These are phyloP conservation scores for Aspergillus biplanus DNA, from an alignment of 495 filamentous ascomycete species.

Conservation along the genomic window DNA sequence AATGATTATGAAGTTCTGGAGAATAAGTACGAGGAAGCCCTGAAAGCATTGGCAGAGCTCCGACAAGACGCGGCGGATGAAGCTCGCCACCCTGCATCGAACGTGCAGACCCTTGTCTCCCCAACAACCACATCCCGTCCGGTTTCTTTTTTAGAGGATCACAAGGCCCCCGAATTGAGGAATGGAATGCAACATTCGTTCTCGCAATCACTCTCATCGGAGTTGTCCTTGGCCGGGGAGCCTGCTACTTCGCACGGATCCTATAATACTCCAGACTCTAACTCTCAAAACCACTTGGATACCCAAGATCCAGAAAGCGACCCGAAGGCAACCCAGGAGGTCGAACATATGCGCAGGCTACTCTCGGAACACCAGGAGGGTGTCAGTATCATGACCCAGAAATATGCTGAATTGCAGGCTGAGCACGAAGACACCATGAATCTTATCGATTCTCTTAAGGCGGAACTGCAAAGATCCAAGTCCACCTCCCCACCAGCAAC, in stretches of 20 bases:
- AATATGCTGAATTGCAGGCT: slow-evolving; percentile 78
- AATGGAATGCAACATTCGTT: slow-evolving; percentile 80
- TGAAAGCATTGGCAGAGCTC: slow-evolving; percentile 77
- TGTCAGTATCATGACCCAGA: slow-evolving; percentile 69
- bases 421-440: slow-evolving; percentile 81
- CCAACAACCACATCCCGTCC: slow-evolving; percentile 67
- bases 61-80: slow-evolving; percentile 84
- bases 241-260: slow-evolving; percentile 68
- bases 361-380: slow-evolving; percentile 77
- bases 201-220: slow-evolving; percentile 94
- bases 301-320: slow-evolving; percentile 22
- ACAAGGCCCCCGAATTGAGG: slow-evolving; percentile 70
- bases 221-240: slow-evolving; percentile 91
- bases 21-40: slow-evolving; percentile 87
- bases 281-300: slow-evolving; percentile 27
- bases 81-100: slow-evolving; percentile 63
- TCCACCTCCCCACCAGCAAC: slow-evolving; percentile 66
- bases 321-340: slow-evolving; percentile 56
- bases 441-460: slow-evolving; percentile 86
- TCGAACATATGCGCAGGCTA: slow-evolving; percentile 70
- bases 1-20: slow-evolving; percentile 81
- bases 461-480: slow-evolving; percentile 77
- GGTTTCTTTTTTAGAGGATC: slow-evolving; percentile 90
- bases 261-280: slow-evolving; percentile 52
- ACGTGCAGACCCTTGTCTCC: slow-evolving; percentile 55